A percentile compares a stretch with the other conserved stretches of the same genome.
phyloP scores from a whole-genome alignment of 2,329 filamentous ascomycete genomes.

The Botrytis sinoallii region DNA sequence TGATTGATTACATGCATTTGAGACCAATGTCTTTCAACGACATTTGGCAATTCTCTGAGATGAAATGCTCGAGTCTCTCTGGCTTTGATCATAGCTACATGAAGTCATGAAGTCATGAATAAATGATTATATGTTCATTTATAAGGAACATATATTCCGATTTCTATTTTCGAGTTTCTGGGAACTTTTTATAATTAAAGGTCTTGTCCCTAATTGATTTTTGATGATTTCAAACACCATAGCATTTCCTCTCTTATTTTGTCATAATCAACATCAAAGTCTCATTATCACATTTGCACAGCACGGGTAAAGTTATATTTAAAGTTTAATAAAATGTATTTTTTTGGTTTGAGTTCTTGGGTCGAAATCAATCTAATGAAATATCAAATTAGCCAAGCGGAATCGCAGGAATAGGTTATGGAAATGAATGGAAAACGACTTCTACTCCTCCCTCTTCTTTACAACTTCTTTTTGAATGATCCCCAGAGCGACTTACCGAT shows the following conservation, averaged over 20 bases:
- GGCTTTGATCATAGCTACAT: background rate
- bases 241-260: background rate
- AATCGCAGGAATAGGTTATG: background rate
- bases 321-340: background rate
- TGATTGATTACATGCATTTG: background rate
- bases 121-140: background rate
- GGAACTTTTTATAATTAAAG: background rate
- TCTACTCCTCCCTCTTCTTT: background rate
- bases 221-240: background rate
- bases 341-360: background rate
- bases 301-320: background rate
- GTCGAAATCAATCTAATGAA: background rate
- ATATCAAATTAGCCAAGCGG: background rate
- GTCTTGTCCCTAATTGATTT: background rate
- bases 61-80: background rate
- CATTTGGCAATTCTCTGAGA: background rate
- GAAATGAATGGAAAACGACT: background rate
- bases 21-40: background rate
- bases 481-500: background rate
- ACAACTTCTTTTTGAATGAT: background rate
- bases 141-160: too few species aligned
- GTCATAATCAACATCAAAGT: background rate
- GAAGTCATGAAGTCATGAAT: background rate
- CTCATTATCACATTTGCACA: background rate
- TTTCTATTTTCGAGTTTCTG: background rate